phyloP scores from a whole-genome alignment of 257 asterid genomes.

The Coffea canephora region DNA sequence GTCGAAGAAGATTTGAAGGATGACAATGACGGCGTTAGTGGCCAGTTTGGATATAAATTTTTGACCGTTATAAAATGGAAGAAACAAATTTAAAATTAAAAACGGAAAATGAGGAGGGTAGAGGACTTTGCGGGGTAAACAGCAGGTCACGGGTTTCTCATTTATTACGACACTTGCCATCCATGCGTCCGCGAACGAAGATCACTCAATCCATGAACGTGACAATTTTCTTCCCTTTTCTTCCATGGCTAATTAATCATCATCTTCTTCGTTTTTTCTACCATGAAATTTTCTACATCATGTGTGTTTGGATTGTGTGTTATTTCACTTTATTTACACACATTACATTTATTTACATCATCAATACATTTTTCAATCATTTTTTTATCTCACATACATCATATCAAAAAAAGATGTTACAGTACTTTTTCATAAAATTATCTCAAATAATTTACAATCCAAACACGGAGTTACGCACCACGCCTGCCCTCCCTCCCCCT shows the following conservation, averaged over 20 bases:
- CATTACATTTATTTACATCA: too few relatives aligned
- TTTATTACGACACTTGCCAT: slow-evolving; percentile 19
- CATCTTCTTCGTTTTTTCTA: background rate
- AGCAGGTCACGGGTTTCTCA: background rate
- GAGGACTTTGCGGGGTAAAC: background rate
- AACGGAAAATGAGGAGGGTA: background rate
- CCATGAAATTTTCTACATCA: too few relatives aligned
- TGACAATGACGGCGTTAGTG: slow-evolving; percentile 36
- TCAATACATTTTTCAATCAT: too few relatives aligned
- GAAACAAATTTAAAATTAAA: background rate
- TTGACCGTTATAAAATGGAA: slow-evolving; percentile 38
- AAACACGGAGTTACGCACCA: too few relatives aligned
- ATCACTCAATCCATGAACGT: background rate
- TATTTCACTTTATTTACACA: too few relatives aligned
- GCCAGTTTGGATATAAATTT: slow-evolving; percentile 19
- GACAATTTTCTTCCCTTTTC: background rate
- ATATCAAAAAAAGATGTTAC: too few relatives aligned
- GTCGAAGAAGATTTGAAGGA: background rate
- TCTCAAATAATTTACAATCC: too few relatives aligned
- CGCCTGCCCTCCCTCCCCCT: too few relatives aligned
- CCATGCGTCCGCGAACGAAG: background rate
- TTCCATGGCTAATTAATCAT: background rate
- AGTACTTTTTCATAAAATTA: too few relatives aligned
- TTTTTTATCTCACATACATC: too few relatives aligned
- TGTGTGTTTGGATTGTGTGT: too few relatives aligned